A percentile compares a stretch with the other conserved stretches of the same genome.
phyloP scores from a whole-genome alignment of 2,329 filamentous ascomycete species.

The Chrysoporthe cubensis region DNA sequence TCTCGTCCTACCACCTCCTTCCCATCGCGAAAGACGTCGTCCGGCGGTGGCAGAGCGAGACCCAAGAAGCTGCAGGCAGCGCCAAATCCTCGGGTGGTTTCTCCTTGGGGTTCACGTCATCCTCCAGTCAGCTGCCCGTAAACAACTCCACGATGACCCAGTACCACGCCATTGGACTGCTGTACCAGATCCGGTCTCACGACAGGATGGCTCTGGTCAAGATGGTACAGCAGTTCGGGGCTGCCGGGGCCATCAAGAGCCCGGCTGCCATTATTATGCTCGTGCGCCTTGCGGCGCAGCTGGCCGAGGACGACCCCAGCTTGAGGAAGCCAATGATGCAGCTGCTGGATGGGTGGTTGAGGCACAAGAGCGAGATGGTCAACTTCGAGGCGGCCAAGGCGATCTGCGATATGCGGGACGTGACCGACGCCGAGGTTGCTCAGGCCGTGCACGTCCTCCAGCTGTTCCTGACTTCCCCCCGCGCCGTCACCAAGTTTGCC shows the following conservation, averaged over 20 bases:
- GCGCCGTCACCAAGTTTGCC: conserved; percentile 95
- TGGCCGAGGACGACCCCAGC: conserved; percentile 89
- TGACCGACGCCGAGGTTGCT: conserved; percentile 87
- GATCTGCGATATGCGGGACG: conserved; percentile 91
- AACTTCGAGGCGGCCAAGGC: conserved; percentile 99
- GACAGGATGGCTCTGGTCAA: conserved; percentile 98
- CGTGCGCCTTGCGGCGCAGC: conserved; percentile 87
- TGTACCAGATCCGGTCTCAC: conserved; percentile 97
- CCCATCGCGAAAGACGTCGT: conserved; percentile 96
- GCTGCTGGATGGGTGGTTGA: conserved; percentile 92
- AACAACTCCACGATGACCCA: conserved; percentile 98
- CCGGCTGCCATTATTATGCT: conserved; percentile 91
- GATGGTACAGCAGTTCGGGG: conserved; percentile 99
- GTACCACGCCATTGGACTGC: conserved; percentile 94
- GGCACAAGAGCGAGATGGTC: conserved; percentile 99
- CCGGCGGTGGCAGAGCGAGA: conserved; percentile 97
- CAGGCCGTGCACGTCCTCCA: conserved; percentile 95
- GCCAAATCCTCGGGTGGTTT: conserved; percentile 89
- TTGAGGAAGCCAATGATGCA: conserved; percentile 96
- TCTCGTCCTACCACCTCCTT: conserved; percentile 96
- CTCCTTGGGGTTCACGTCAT: conserved; percentile 86
- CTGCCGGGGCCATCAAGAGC: conserved; percentile 90
- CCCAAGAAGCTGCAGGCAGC: conserved; percentile 91
- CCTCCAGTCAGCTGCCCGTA: conserved; percentile 73
- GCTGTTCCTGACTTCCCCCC: conserved; percentile 93